Evolutionary conservation across 2,329 filamentous ascomycete species (phyloP), one percentile per base, ranked within the genome.

Genomic region (Aspergillus transmontanensis): DNA sequence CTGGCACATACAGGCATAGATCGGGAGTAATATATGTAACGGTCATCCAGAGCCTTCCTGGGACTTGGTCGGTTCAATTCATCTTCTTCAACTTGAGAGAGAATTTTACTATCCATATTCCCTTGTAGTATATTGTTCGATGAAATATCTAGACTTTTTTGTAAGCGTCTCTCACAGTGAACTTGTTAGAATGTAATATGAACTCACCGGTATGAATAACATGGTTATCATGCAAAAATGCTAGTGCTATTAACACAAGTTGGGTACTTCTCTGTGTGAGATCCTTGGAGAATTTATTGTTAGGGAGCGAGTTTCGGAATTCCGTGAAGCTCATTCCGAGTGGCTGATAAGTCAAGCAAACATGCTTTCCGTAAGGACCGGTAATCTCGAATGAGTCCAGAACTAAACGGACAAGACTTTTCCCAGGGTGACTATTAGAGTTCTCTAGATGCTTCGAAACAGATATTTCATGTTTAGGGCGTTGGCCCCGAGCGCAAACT

Each of bases 61-160:
- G 71, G 67, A 48, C 67, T 69, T 30, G 76, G 75, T 19, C 59
- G 28, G 1, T 62, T 34, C 6, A 69, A 58, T 65, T 78, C 75
- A 10, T 66, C 69, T 64, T 73, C 57, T 66, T 76, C 73, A 30
- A 78, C 74, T 3, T 65, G 56, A 16, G 34, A 56, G 1, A 78
- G 57, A 10, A 76, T 59, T 3, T 66, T 67, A 3, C 59, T 56
- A 62, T 78, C 73, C 14, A 67, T 60, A 9, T 75, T 71, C 2
- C 62, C 65, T 14, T 72, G 57, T 36, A 79, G 68, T 45, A 79
- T 69, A 23, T 78, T 78, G 10, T 72, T 71, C 3, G 71, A 65
- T 48, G 71, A 71, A 14, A 77, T 69, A 64, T 78, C 72, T 76
- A 28, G 4, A 14, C 28, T 1, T 23, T n/a, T 32, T n/a, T 50